Evolutionary conservation across 331 rosid genomes (phyloP), one percentile per base, ranked within the genome.

Genomic region (Acacia concinna): DNA sequence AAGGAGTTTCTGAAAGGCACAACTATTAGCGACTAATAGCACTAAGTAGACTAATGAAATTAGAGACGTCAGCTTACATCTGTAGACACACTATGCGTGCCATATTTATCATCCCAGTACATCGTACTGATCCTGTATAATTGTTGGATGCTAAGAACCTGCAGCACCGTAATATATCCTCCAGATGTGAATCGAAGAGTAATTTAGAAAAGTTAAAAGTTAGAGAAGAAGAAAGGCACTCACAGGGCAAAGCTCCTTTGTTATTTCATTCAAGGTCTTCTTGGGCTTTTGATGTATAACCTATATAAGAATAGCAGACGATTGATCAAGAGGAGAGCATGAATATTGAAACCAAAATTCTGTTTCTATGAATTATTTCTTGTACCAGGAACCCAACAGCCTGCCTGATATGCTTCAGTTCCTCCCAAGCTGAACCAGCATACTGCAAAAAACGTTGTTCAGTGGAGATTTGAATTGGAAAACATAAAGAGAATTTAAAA

Each of bases 91-190:
- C 91, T 91, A 73, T 91, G 97, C 12, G 97, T 90, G 51, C 94
- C 97, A 37, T 90, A 92, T 76, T 92, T 92, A 79, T 92, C 97
- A 64, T 90, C 97, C 94, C 97, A 92, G 80, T 92, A 92, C 97
- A 92, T 92, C 44, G 97, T 92, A 87, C 97, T 88, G 81, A 92
- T 90, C 74, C 97, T 87, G 84, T 90, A 92, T 78, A 92, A 75
- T 67, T 92, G 97, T 80, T 91, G 97, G 78, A 88, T 90, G 87
- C 97, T 92, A 65, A 92, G 93, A 80, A 89, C 91, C 96, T 91
- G 88, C 73, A 18, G 71, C 44, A 68, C 56, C 73, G 76, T 2
- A 32, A 27, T 40, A 79, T 37, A 49, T 60, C 59, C 31, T 75
- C 60, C 32, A 54, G 47, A 74, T 69, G n/a, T 25, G 69, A 25